Conservation (phyloP, 2,329 filamentous ascomycete species). For the Bertia moriformis region DNA sequence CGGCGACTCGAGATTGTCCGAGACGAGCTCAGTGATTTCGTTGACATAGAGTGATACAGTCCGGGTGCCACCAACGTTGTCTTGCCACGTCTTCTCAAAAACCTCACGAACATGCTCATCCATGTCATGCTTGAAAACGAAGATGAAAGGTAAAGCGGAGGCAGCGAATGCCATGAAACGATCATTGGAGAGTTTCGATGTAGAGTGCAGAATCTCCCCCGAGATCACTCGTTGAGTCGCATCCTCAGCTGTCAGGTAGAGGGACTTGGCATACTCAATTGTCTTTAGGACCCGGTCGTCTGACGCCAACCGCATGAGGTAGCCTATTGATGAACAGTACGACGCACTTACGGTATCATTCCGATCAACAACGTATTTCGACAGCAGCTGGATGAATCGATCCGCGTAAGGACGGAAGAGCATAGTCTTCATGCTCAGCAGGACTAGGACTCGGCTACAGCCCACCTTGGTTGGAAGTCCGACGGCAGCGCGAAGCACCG, state of each 20-base stretch:
- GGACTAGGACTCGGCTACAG: slow-evolving; percentile 71
- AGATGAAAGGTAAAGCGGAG: slow-evolving; percentile 70
- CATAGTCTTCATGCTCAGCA: slow-evolving; percentile 63
- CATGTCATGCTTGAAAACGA: slow-evolving; percentile 72
- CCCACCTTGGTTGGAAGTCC: slow-evolving; percentile 90
- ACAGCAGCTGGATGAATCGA: slow-evolving; percentile 61
- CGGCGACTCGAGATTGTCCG: slow-evolving; percentile 57
- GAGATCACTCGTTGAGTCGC: slow-evolving; percentile 60
- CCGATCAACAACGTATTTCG: slow-evolving; percentile 72
- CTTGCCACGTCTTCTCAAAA: slow-evolving; percentile 77
- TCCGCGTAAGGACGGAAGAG: slow-evolving; percentile 65
- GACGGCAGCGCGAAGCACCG: slow-evolving; percentile 70
- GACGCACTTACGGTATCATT: slow-evolving; percentile 87
- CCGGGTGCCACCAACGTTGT: slow-evolving; percentile 74
- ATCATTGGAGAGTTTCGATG: slow-evolving; percentile 79
- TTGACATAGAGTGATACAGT: slow-evolving; percentile 70
- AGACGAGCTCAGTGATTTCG: slow-evolving; percentile 62
- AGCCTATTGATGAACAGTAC: slow-evolving; percentile 76
- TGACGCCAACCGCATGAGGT: slow-evolving; percentile 52
- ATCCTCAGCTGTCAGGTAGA: slow-evolving; percentile 75
- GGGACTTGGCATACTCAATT: slow-evolving; percentile 37
- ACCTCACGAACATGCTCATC: slow-evolving; percentile 65
- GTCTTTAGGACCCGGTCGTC: slow-evolving; percentile 33
- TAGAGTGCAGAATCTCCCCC: slow-evolving; percentile 67
- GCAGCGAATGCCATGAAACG: slow-evolving; percentile 67